These are phyloP conservation scores for Coelastrella sp. DNA, from an alignment of 139 green algal species.

Conservation along the genomic window DNA sequence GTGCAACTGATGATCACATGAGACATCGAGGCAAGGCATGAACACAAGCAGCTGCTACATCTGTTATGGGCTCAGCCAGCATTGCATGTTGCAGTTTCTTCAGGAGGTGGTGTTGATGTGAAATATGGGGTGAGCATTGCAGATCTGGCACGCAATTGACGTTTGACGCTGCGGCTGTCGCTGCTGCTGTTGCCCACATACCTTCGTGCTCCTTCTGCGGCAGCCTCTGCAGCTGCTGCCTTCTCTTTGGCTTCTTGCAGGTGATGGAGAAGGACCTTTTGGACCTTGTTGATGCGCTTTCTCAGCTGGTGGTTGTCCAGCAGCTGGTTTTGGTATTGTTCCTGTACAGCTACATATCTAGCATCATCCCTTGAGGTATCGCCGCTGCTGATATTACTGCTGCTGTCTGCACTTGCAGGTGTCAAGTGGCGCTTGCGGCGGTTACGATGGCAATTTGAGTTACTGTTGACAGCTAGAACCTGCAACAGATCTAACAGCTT, in stretches of 20 bases:
- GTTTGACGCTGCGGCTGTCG: too few relatives aligned
- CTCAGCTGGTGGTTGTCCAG: slow-evolving; percentile 15
- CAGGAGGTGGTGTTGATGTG: not conserved
- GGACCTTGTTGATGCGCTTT: slow-evolving; percentile 16
- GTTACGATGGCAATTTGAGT: not conserved
- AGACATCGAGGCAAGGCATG: not conserved
- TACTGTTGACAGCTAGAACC: not conserved
- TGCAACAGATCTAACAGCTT: slow-evolving; percentile 38
- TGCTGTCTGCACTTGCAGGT: not conserved
- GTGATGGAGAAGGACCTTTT: slow-evolving; percentile 33
- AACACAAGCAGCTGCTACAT: not conserved
- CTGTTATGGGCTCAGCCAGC: not conserved
- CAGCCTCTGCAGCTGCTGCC: slow-evolving; percentile 34
- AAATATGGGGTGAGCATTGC: not conserved
- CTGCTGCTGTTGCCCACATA: not conserved
- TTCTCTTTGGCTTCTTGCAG: slow-evolving; percentile 12
- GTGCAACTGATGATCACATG: not conserved
- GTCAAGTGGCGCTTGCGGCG: not conserved
- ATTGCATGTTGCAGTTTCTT: not conserved
- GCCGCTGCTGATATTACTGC: not conserved
- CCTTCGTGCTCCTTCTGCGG: slow-evolving; percentile 3
- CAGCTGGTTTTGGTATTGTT: slow-evolving; percentile 3
- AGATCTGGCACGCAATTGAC: too few relatives aligned
- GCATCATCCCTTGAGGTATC: not conserved
- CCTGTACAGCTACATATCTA: not conserved